Evolutionary conservation across 768 basidiomycete genomes (phyloP).

Genomic region (Thelephora aurantiotincta): DNA sequence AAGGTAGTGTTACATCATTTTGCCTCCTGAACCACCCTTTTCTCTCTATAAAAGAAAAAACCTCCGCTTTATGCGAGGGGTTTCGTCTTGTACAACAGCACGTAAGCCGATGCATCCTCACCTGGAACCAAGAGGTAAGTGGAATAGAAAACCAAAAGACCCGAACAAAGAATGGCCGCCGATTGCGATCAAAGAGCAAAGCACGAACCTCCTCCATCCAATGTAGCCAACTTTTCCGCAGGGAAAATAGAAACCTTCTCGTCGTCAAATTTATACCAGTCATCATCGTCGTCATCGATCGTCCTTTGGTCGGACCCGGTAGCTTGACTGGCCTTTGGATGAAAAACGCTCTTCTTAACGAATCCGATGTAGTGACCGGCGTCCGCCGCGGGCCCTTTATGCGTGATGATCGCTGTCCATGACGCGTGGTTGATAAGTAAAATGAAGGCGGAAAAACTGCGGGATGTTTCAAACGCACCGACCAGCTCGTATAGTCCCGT

Average conservation of each 20-base stretch:
- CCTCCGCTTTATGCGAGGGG: slow-evolving; percentile 15
- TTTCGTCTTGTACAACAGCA: slow-evolving; percentile 72
- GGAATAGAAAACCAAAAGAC: not conserved
- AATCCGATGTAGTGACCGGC: slow-evolving; percentile 94
- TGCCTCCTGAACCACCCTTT: no score
- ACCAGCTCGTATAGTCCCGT: slow-evolving; percentile 86
- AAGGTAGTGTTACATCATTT: no score
- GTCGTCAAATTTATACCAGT: slow-evolving; percentile 96
- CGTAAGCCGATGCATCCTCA: slow-evolving; percentile 83
- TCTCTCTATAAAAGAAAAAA: no score
- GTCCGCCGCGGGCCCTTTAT: slow-evolving; percentile 93
- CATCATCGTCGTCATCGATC: slow-evolving; percentile 49
- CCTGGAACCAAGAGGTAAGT: slow-evolving; percentile 24
- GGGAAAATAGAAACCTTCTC: slow-evolving; percentile 84
- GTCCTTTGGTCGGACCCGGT: slow-evolving; percentile 4
- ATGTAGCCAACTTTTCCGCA: slow-evolving; percentile 64
- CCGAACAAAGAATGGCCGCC: slow-evolving; percentile 14
- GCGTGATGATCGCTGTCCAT: slow-evolving; percentile 72
- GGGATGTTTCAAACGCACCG: slow-evolving; percentile 34
- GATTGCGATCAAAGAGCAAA: not conserved
- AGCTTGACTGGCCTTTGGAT: slow-evolving; percentile 11
- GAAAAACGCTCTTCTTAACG: slow-evolving; percentile 66
- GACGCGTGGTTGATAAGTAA: not conserved
- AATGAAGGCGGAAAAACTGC: not conserved
- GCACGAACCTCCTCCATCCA: slow-evolving; percentile 64